Conservation (phyloP, 2,329 filamentous ascomycete species). For the Albifimbria verrucaria region DNA sequence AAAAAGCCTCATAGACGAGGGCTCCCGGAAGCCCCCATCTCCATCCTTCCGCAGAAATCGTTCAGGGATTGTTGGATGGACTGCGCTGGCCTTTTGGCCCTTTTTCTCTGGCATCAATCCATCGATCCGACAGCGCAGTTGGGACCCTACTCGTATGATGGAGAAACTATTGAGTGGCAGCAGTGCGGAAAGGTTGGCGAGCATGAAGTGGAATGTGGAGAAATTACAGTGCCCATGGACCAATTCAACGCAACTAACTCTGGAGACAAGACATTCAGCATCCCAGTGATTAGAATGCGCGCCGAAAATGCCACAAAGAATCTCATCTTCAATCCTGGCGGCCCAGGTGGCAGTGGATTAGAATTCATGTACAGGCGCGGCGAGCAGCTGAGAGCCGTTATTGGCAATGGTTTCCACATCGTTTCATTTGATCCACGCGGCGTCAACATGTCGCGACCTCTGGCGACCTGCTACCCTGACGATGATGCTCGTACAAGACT, state of each 20-base stretch:
- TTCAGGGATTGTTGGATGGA: neutral
- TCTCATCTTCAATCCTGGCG: constrained; percentile 45
- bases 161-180: neutral
- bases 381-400: constrained; percentile 27
- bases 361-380: constrained; percentile 16
- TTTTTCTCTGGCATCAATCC: neutral
- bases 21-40: neutral
- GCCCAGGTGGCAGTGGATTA: constrained; percentile 34
- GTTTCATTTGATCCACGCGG: constrained; percentile 46
- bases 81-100: neutral
- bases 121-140: neutral
- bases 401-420: constrained; percentile 42
- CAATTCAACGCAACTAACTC: constrained; percentile 34
- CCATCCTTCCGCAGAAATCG: neutral
- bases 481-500: constrained; percentile 25
- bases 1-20: neutral
- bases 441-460: constrained; percentile 25
- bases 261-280: constrained; percentile 35
- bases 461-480: constrained; percentile 37
- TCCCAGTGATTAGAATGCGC: constrained; percentile 42
- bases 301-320: constrained; percentile 31
- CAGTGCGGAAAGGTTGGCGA: neutral
- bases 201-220: neutral
- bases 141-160: neutral
- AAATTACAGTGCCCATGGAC: constrained; percentile 41